Conservation (phyloP, 192 early-diverging fungal genomes). For the Coemansia sp. region DNA sequence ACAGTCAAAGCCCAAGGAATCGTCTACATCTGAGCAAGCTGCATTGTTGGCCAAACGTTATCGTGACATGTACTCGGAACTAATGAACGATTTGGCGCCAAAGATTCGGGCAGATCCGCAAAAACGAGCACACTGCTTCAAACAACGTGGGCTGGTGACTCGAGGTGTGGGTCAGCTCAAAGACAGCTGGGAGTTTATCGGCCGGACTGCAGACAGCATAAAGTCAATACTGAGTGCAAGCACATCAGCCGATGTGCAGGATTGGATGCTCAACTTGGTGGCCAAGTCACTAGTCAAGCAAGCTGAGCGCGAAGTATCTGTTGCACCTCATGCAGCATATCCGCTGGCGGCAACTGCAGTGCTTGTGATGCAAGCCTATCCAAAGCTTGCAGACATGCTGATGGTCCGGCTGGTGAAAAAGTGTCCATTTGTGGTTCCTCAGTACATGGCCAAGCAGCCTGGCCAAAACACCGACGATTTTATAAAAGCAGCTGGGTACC, state of each 20-base stretch:
- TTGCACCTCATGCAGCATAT: conserved; percentile 26
- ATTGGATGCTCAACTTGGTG: conserved; percentile 48
- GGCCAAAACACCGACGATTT: conserved; percentile 25
- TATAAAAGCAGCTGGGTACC: conserved; percentile 33
- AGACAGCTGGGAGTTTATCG: conserved; percentile 40
- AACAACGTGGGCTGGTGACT: conserved; percentile 36
- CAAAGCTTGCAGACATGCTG: conserved; percentile 34
- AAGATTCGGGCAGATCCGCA: conserved; percentile 15
- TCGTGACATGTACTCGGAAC: conserved; percentile 23
- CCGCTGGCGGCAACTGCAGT: conserved; percentile 38
- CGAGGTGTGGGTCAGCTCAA: conserved; percentile 48
- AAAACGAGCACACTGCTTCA: conserved; percentile 27
- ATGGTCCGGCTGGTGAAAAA: conserved; percentile 48
- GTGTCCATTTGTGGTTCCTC: conserved; percentile 44
- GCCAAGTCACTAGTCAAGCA: conserved; percentile 49
- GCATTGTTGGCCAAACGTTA: conserved; percentile 18
- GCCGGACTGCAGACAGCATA: conserved; percentile 14
- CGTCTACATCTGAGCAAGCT: background rate
- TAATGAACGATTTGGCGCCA: conserved; percentile 26
- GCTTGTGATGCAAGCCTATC: conserved; percentile 27
- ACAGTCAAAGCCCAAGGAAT: background rate
- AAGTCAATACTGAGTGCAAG: no score
- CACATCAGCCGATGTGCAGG: conserved; percentile 15
- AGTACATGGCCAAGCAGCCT: conserved; percentile 17
- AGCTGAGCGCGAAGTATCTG: conserved; percentile 44